Conservation (phyloP, 768 basidiomycete species). For the Dacryopinax primogenitus region DNA sequence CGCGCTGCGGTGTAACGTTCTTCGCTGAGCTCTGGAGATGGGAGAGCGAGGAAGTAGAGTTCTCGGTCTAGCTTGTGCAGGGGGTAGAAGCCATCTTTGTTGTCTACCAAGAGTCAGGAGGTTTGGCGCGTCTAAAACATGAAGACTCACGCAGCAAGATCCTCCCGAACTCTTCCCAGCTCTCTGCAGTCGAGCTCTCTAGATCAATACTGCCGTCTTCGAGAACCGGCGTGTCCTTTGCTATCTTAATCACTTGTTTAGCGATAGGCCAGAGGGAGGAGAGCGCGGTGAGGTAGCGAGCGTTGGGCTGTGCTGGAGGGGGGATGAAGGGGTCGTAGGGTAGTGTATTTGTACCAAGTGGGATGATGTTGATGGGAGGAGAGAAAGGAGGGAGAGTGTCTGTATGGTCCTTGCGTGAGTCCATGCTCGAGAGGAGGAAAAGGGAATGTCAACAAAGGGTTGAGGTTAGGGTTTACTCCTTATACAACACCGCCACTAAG, state of each 20-base stretch:
- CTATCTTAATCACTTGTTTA: background rate
- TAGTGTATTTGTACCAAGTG: background rate
- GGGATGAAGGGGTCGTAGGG: background rate
- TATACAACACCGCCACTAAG: background rate
- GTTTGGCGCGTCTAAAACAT: background rate
- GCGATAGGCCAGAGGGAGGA: background rate
- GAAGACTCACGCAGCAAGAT: background rate
- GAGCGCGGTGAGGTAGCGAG: constrained; percentile 2
- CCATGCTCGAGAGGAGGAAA: background rate
- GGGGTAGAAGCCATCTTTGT: background rate
- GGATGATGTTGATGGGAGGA: background rate
- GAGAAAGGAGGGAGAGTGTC: background rate
- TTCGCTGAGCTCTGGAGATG: background rate
- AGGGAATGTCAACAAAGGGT: background rate
- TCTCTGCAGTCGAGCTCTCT: background rate
- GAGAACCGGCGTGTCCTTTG: background rate
- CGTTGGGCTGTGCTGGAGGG: background rate
- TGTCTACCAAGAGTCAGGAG: background rate
- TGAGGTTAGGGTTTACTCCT: background rate
- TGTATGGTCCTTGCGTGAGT: background rate
- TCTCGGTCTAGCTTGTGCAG: background rate
- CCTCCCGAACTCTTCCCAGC: constrained; percentile 7
- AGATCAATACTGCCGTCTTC: background rate
- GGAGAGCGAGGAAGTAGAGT: background rate
- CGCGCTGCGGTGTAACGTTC: background rate